Percentiles rank a stretch among this genome's conserved stretches.
Conservation (phyloP, 148 eudicot genomes). For the Vaccinium darrowii region DNA sequence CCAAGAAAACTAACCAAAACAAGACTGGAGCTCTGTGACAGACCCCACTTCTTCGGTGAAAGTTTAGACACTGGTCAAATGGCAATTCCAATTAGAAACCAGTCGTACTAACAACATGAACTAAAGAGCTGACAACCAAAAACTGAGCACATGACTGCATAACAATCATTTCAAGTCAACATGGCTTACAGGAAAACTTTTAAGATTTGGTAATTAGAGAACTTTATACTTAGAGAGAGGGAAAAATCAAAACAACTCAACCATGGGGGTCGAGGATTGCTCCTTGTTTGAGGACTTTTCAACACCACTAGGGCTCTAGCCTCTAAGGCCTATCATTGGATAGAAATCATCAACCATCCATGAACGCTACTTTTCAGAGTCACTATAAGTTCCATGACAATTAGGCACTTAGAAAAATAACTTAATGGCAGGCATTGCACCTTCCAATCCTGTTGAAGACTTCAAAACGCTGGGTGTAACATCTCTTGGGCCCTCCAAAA, state of each 20-base stretch:
- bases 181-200: neutral
- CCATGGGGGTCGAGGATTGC: neutral
- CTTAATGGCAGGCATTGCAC: conserved; percentile 24
- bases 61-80: conserved; percentile 62
- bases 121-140: neutral
- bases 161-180: neutral
- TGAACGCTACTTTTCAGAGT: neutral
- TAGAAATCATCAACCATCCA: neutral
- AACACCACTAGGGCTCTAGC: neutral
- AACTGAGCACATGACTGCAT: neutral
- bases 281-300: neutral
- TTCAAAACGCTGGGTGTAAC: conserved; percentile 69
- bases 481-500: conserved; percentile 49
- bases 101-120: neutral
- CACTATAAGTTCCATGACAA: neutral
- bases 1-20: conserved; percentile 61
- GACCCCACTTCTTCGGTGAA: conserved; percentile 95
- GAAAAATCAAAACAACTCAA: neutral
- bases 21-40: conserved; percentile 66
- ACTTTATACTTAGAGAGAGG: neutral
- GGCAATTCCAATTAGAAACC: conserved; percentile 6
- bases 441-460: conserved; percentile 91
- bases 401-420: neutral
- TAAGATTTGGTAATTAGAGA: neutral
- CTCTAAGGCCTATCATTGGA: neutral